Percentiles rank a stretch among this genome's conserved stretches.
Evolutionary conservation across 208 protist genomes (phyloP).

Genomic region (Phytomonas francai): DNA sequence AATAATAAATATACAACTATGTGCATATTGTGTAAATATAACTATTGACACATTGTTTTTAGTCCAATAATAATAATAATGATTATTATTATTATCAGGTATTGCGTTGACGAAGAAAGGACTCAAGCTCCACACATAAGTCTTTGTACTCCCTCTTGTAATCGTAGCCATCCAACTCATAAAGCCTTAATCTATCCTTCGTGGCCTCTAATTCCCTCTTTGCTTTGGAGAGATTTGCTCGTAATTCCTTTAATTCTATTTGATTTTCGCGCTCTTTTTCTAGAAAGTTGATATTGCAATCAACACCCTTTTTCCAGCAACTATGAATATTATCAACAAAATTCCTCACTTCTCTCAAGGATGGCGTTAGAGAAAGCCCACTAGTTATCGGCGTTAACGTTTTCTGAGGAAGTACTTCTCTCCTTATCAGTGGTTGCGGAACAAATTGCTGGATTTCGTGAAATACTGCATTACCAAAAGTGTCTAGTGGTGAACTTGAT

Average conservation of each 20-base stretch:
- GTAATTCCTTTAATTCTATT: conserved; percentile 46
- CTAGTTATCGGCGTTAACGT: neutral
- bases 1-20: conserved; percentile 6
- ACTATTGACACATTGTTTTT: conserved; percentile 13
- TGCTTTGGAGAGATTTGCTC: conserved; percentile 34
- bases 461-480: conserved; percentile 15
- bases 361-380: conserved; percentile 21
- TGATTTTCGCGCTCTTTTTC: conserved; percentile 45
- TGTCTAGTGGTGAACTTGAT: neutral
- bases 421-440: neutral
- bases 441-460: neutral
- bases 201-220: conserved; percentile 29
- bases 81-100: neutral
- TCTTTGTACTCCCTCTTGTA: conserved; percentile 63
- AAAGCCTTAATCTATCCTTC: conserved; percentile 66
- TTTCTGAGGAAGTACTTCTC: conserved; percentile 1
- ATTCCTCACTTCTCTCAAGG: conserved; percentile 61
- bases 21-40: conserved; percentile 14
- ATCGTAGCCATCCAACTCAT: conserved; percentile 56
- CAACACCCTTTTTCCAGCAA: conserved; percentile 67
- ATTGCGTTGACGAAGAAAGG: conserved; percentile 27
- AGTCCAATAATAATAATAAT: conserved; percentile 6
- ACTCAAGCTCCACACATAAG: conserved; percentile 60
- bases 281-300: conserved; percentile 42
- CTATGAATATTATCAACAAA: conserved; percentile 81